Evolutionary conservation across 2,329 filamentous ascomycete species (phyloP).

Genomic region (Coniella lustricola): DNA sequence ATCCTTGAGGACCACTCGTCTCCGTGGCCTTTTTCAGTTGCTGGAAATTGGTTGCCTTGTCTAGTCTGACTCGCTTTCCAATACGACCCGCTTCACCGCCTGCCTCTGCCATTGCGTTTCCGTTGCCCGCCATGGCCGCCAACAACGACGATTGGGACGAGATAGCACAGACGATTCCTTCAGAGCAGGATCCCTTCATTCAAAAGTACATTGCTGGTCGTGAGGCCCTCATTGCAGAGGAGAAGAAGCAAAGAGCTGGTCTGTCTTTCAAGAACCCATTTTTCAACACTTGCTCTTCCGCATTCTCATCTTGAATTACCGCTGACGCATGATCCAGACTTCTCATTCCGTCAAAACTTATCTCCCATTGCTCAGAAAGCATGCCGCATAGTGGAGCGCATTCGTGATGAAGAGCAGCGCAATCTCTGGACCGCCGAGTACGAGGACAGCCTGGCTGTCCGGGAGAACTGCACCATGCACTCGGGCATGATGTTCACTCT

Average conservation of each 20-base stretch:
- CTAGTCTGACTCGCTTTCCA: neutral
- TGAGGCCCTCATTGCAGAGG: conserved; percentile 68
- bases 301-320: neutral
- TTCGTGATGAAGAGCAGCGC: conserved; percentile 68
- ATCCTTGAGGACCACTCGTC: too few relatives aligned
- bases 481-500: conserved; percentile 92
- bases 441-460: conserved; percentile 61
- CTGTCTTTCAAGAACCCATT: neutral
- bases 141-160: conserved; percentile 54
- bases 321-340: conserved; percentile 30
- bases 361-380: conserved; percentile 74
- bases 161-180: conserved; percentile 48
- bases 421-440: conserved; percentile 70
- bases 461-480: conserved; percentile 58
- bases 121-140: conserved; percentile 28
- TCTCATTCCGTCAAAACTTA: conserved; percentile 64
- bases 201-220: conserved; percentile 74
- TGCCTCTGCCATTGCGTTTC: too few relatives aligned
- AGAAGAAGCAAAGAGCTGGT: conserved; percentile 70
- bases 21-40: too few relatives aligned
- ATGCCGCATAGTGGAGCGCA: conserved; percentile 70
- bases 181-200: conserved; percentile 64
- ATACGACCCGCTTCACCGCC: neutral
- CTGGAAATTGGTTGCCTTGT: too few relatives aligned
- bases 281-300: too few relatives aligned